Evolutionary conservation across 768 basidiomycete species (phyloP).

Genomic region (Cantharellus cinnabarinus): DNA sequence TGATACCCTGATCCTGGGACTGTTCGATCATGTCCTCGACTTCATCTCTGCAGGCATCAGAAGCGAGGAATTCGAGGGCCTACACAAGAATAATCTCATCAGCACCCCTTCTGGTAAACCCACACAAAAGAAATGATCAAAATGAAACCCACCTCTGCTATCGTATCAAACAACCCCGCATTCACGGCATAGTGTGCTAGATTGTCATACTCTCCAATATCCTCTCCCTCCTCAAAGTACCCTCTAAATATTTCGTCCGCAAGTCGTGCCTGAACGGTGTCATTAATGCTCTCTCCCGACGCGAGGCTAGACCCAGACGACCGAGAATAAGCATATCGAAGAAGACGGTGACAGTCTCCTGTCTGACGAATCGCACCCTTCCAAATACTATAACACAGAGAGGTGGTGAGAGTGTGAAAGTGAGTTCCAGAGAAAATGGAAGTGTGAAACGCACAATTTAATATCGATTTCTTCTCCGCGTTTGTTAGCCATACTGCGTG

Average conservation of each 20-base stretch:
- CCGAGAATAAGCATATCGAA: constrained; percentile 38
- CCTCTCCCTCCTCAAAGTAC: constrained; percentile 41
- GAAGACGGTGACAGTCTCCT: constrained; percentile 48
- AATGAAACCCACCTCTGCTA: constrained; percentile 29
- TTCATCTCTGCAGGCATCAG: constrained; percentile 43
- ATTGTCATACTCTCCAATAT: constrained; percentile 37
- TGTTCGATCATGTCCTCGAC: constrained; percentile 40
- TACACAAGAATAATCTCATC: constrained; percentile 14
- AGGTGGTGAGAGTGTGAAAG: neutral
- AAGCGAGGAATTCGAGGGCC: constrained; percentile 43
- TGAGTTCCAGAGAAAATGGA: neutral
- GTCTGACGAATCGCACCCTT: constrained; percentile 44
- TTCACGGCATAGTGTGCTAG: constrained; percentile 39
- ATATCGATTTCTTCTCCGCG: constrained; percentile 38
- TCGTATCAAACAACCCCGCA: constrained; percentile 31
- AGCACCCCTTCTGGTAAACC: neutral
- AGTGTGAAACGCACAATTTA: constrained; percentile 27
- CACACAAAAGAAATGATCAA: neutral
- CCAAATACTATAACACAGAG: constrained; percentile 25
- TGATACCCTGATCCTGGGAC: constrained; percentile 45
- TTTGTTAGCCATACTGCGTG: constrained; percentile 26
- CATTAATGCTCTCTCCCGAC: constrained; percentile 14
- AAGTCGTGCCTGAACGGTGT: constrained; percentile 34
- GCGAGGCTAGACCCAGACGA: neutral
- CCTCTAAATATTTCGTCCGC: constrained; percentile 42